A percentile compares a stretch with the other conserved stretches of the same genome.
Conservation (phyloP, 805 yeast species). For the Phaffomyces thermotolerans region DNA sequence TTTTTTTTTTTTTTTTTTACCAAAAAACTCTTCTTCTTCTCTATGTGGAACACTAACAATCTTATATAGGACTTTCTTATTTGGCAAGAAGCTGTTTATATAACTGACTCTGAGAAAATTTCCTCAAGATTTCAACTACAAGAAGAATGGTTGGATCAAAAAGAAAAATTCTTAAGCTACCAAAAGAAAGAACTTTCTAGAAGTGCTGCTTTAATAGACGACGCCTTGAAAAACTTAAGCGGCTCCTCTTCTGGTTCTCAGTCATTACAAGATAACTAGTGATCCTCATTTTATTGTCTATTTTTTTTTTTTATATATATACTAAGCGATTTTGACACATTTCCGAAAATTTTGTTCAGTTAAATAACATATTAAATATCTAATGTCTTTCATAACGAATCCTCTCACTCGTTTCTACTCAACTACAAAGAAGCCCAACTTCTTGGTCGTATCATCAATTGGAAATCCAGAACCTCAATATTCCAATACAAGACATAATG, state of each 20-base stretch:
- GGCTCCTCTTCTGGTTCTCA: neutral
- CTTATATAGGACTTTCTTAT: constrained; percentile 13
- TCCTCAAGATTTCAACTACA: constrained; percentile 12
- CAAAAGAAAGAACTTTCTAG: constrained; percentile 17
- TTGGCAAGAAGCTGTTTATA: constrained; percentile 23
- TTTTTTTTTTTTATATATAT: too few relatives aligned
- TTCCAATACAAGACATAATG: constrained; percentile 65
- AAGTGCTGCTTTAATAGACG: constrained; percentile 20
- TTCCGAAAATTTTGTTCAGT: neutral
- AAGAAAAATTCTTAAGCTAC: constrained; percentile 15
- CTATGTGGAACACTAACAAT: neutral
- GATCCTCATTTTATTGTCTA: neutral
- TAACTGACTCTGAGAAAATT: constrained; percentile 19
- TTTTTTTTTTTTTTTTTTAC: too few relatives aligned
- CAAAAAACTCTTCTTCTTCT: too few relatives aligned
- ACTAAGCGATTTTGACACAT: neutral
- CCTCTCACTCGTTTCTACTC: neutral
- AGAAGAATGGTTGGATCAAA: constrained; percentile 20
- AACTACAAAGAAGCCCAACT: constrained; percentile 13
- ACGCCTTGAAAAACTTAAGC: constrained; percentile 17
- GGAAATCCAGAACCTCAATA: constrained; percentile 74
- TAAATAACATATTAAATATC: too few relatives aligned
- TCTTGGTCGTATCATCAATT: constrained; percentile 40
- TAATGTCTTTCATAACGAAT: neutral
- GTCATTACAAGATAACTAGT: neutral